Evolutionary conservation across 257 asterid species (phyloP).

Genomic region (Orobanche coerulescens): DNA sequence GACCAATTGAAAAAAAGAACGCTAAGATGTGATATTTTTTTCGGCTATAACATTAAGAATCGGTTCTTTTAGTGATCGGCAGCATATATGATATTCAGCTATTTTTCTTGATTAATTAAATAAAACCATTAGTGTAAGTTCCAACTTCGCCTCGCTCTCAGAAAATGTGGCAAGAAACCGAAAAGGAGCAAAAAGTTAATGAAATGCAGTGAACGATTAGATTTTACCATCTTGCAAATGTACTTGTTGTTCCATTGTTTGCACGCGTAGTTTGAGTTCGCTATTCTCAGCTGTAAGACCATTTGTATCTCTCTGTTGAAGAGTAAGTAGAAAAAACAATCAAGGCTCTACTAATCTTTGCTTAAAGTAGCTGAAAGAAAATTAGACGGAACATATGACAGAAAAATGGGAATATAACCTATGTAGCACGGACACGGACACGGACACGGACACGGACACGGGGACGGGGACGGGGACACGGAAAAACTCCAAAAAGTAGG

Average conservation of each 20-base stretch:
- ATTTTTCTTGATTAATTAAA: not conserved
- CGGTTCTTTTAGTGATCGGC: not conserved
- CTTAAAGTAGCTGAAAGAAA: constrained; percentile 1
- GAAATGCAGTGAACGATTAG: constrained; percentile 11
- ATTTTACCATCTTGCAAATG: constrained; percentile 88
- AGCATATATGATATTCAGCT: not conserved
- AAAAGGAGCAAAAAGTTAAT: not conserved
- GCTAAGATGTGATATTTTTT: too few species aligned
- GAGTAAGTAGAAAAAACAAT: constrained; percentile 14
- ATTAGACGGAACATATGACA: not conserved
- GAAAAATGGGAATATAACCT: too few species aligned
- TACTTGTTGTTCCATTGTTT: constrained; percentile 91
- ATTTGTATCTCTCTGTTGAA: constrained; percentile 81
- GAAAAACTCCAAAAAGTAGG: too few species aligned
- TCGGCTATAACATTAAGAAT: too few species aligned
- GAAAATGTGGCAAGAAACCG: constrained; percentile 11
- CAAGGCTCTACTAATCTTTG: constrained; percentile 5
- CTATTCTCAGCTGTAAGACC: constrained; percentile 83
- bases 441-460: too few species aligned
- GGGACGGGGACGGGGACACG: too few species aligned
- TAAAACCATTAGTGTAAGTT: not conserved
- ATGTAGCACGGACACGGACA: too few species aligned
- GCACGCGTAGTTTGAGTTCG: constrained; percentile 87
- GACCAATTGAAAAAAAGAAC: too few species aligned
- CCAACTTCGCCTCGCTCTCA: not conserved